Conservation (phyloP, 768 basidiomycete genomes). For the Trametes cingulata region DNA sequence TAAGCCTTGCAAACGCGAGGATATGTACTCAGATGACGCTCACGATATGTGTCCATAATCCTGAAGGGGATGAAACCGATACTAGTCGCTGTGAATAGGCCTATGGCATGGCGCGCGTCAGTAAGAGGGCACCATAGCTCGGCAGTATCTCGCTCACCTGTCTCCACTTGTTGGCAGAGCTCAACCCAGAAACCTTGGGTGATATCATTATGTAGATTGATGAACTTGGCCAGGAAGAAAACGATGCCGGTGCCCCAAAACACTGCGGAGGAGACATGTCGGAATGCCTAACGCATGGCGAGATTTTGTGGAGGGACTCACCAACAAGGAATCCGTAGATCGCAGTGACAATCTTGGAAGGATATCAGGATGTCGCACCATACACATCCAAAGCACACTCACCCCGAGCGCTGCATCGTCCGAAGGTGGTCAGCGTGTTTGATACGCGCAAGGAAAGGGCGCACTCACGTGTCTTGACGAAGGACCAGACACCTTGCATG, state of each 20-base stretch:
- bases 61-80: constrained; percentile 80
- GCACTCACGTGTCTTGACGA: constrained; percentile 76
- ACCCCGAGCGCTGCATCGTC: constrained; percentile 61
- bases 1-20: background rate
- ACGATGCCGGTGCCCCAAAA: constrained; percentile 90
- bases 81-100: constrained; percentile 78
- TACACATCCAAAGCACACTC: constrained; percentile 30
- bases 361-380: background rate
- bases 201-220: constrained; percentile 68
- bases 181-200: constrained; percentile 83
- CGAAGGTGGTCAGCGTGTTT: background rate
- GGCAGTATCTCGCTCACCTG: constrained; percentile 45
- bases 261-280: constrained; percentile 38
- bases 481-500: constrained; percentile 75
- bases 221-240: constrained; percentile 64
- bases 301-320: constrained; percentile 35
- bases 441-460: background rate
- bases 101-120: constrained; percentile 33
- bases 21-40: background rate
- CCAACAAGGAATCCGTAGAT: constrained; percentile 79
- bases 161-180: constrained; percentile 72
- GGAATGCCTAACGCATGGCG: background rate
- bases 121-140: background rate
- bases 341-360: constrained; percentile 53
- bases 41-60: constrained; percentile 74